These are phyloP conservation scores for Clathrus columnatus DNA, from an alignment of 768 basidiomycete species.

Conservation along the genomic window DNA sequence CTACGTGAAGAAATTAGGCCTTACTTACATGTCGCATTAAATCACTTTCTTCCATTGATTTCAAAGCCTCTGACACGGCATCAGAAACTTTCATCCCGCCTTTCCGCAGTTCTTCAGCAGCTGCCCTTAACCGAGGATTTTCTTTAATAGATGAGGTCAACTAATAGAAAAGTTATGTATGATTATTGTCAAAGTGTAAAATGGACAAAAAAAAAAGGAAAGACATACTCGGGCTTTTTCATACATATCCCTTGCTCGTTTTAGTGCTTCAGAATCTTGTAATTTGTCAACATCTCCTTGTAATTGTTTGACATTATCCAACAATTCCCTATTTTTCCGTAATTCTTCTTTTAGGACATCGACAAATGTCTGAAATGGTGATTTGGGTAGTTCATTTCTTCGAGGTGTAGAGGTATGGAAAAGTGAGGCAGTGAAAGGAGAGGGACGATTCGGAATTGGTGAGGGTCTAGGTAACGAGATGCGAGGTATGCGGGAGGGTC, in stretches of 20 bases:
- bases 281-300: slow-evolving; percentile 97
- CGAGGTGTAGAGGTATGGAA: slow-evolving; percentile 46
- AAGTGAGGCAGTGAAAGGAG: slow-evolving; percentile 6
- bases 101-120: slow-evolving; percentile 86
- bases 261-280: slow-evolving; percentile 96
- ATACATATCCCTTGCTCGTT: slow-evolving; percentile 82
- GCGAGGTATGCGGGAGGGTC: slow-evolving; percentile 23
- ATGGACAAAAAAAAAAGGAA: slow-evolving; percentile 8
- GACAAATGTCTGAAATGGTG: slow-evolving; percentile 94
- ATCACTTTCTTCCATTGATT: slow-evolving; percentile 91
- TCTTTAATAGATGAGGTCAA: slow-evolving; percentile 91
- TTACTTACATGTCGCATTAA: slow-evolving; percentile 73
- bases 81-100: slow-evolving; percentile 88
- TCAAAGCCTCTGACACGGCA: slow-evolving; percentile 86
- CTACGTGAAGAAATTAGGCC: background rate
- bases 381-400: slow-evolving; percentile 65
- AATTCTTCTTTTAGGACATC: slow-evolving; percentile 90
- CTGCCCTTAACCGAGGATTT: slow-evolving; percentile 85
- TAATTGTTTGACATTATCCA: slow-evolving; percentile 94
- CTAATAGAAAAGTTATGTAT: slow-evolving; percentile 31
- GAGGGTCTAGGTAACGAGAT: slow-evolving; percentile 19
- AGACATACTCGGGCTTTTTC: slow-evolving; percentile 84
- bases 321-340: slow-evolving; percentile 86
- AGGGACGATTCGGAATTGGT: slow-evolving; percentile 11
- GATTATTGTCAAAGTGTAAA: slow-evolving; percentile 1